These are phyloP conservation scores for Clavispora asparagi DNA, from an alignment of 805 yeast species.

Conservation along the genomic window DNA sequence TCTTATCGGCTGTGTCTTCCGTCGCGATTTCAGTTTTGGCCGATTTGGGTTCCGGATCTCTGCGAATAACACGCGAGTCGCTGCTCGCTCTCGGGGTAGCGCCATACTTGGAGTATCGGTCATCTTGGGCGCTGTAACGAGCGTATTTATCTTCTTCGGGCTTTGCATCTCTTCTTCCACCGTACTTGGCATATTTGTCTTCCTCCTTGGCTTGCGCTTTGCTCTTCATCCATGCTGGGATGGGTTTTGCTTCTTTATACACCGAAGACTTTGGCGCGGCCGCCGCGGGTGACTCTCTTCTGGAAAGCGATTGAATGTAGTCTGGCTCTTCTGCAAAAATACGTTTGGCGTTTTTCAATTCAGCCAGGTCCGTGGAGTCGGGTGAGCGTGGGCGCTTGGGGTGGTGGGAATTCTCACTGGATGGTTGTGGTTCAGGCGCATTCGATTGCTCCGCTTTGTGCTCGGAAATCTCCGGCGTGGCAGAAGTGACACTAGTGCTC, in stretches of 20 bases:
- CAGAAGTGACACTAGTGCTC: background rate
- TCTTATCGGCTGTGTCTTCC: background rate
- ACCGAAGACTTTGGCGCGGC: slow-evolving; percentile 15
- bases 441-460: background rate
- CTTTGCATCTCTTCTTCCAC: slow-evolving; percentile 10
- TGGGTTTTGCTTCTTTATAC: slow-evolving; percentile 21
- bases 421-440: background rate
- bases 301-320: slow-evolving; percentile 11
- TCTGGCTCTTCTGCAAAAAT: slow-evolving; percentile 6
- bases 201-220: slow-evolving; percentile 15
- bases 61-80: slow-evolving; percentile 12
- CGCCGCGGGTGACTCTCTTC: slow-evolving; percentile 3
- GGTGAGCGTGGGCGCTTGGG: background rate
- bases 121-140: slow-evolving; percentile 7
- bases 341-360: background rate
- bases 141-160: slow-evolving; percentile 9
- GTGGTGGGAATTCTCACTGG: background rate
- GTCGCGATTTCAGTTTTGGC: background rate
- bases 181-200: slow-evolving; percentile 38
- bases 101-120: slow-evolving; percentile 15
- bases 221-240: slow-evolving; percentile 39
- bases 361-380: background rate
- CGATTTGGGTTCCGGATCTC: slow-evolving; percentile 8
- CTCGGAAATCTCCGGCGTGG: background rate
- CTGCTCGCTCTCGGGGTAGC: slow-evolving; percentile 5